Evolutionary conservation across 805 yeast species (phyloP).

Genomic region (Ogataea wickerhamii): DNA sequence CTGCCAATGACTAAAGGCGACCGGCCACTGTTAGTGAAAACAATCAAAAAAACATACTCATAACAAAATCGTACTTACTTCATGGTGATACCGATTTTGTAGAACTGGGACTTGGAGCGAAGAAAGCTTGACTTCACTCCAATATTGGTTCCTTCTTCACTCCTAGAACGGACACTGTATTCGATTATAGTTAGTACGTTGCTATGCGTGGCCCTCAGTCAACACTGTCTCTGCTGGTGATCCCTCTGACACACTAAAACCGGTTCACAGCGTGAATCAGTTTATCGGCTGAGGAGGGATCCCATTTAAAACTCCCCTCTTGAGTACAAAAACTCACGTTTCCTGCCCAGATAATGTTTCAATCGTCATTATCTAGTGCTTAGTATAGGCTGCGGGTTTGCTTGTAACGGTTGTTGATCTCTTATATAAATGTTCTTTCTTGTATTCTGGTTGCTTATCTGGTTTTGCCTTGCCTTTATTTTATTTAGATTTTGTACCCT

Average conservation of each 20-base stretch:
- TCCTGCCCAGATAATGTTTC: slow-evolving; percentile 13
- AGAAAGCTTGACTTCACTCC: slow-evolving; percentile 16
- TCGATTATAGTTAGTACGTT: not conserved
- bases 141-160: not conserved
- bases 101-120: slow-evolving; percentile 22
- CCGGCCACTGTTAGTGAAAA: not conserved
- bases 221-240: not conserved
- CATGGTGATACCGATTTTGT: slow-evolving; percentile 33
- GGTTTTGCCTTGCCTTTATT: not conserved
- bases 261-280: not conserved
- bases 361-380: slow-evolving; percentile 11
- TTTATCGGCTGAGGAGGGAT: not conserved
- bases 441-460: slow-evolving; percentile 3
- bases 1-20: slow-evolving; percentile 19
- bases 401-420: too few relatives aligned
- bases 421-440: not conserved
- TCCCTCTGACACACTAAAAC: not conserved
- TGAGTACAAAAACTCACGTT: slow-evolving; percentile 9
- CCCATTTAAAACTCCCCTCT: slow-evolving; percentile 4
- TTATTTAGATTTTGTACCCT: too few relatives aligned
- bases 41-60: not conserved
- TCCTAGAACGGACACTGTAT: not conserved
- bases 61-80: slow-evolving; percentile 26
- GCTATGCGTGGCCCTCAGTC: not conserved
- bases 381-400: too few relatives aligned